Percentiles rank a stretch among this genome's conserved stretches.
Evolutionary conservation across 2,329 filamentous ascomycete species (phyloP).

Genomic region (Monosporascus sp.): DNA sequence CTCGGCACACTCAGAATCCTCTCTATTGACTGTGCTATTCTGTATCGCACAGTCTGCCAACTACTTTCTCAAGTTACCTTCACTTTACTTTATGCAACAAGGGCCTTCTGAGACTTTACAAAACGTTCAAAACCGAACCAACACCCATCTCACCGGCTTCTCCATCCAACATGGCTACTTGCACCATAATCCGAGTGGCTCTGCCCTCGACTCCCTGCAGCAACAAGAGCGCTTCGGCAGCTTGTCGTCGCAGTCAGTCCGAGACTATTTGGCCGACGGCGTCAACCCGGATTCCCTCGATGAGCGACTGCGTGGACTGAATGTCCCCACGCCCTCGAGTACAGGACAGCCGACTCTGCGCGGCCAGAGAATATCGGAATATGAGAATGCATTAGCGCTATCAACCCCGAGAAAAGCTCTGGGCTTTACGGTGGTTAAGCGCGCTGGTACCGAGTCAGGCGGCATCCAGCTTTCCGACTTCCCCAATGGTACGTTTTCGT

Average conservation of each 20-base stretch:
- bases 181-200: slow-evolving; percentile 36
- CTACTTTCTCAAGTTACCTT: slow-evolving; percentile 23
- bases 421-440: slow-evolving; percentile 52
- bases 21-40: slow-evolving; percentile 45
- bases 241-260: slow-evolving; percentile 31
- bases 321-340: slow-evolving; percentile 22
- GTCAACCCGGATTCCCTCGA: slow-evolving; percentile 41
- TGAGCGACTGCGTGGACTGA: slow-evolving; percentile 50
- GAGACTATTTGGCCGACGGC: slow-evolving; percentile 21
- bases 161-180: slow-evolving; percentile 52
- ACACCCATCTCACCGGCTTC: slow-evolving; percentile 25
- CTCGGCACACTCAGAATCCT: not conserved
- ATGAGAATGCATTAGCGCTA: slow-evolving; percentile 53
- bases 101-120: slow-evolving; percentile 37
- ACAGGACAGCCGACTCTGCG: slow-evolving; percentile 26
- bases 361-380: slow-evolving; percentile 52
- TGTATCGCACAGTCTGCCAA: slow-evolving; percentile 44
- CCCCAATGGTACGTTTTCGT: slow-evolving; percentile 67
- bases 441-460: slow-evolving; percentile 31
- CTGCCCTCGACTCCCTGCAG: slow-evolving; percentile 26
- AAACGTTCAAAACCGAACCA: slow-evolving; percentile 23
- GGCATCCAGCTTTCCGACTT: slow-evolving; percentile 51
- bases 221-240: slow-evolving; percentile 26
- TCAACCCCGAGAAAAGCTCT: slow-evolving; percentile 40
- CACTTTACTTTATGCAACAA: slow-evolving; percentile 60